Evolutionary conservation across 371 early-diverging fungal genomes (phyloP).

Genomic region (Mortierella sp.): DNA sequence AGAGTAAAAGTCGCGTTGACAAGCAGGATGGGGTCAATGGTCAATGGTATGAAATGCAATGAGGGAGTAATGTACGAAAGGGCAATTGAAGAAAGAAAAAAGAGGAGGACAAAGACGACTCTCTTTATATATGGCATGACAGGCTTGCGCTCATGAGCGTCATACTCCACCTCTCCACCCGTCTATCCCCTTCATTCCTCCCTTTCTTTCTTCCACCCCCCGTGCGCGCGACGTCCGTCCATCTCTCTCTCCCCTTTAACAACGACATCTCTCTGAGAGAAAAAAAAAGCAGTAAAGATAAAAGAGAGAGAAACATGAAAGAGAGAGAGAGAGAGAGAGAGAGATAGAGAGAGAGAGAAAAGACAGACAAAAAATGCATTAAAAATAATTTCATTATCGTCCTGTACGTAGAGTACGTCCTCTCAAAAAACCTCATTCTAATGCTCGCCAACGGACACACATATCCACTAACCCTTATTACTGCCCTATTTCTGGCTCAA

Average conservation of each 20-base stretch:
- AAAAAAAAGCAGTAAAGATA: background rate
- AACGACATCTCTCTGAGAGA: background rate
- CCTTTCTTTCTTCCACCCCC: background rate
- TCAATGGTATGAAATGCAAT: background rate
- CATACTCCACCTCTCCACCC: background rate
- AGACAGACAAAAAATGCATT: background rate
- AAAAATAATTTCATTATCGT: background rate
- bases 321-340: background rate
- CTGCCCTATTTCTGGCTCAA: constrained; percentile 26
- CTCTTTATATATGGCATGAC: background rate
- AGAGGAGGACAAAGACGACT: background rate
- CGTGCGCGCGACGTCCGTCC: background rate
- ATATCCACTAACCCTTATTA: background rate
- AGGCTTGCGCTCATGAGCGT: background rate
- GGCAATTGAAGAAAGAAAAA: background rate
- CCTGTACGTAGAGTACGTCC: too few species aligned
- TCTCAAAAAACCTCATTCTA: constrained; percentile 17
- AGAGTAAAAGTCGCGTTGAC: constrained; percentile 3
- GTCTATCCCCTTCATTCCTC: background rate
- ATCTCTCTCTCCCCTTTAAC: background rate
- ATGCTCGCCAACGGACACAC: constrained; percentile 30
- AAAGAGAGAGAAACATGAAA: too few species aligned
- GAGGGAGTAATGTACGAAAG: background rate
- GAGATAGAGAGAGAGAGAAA: background rate
- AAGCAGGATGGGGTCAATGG: background rate